Percentiles rank a stretch among this genome's conserved stretches.
These are phyloP conservation scores for Boletus vermiculosoides DNA, from an alignment of 768 basidiomycete species.

Conservation along the genomic window DNA sequence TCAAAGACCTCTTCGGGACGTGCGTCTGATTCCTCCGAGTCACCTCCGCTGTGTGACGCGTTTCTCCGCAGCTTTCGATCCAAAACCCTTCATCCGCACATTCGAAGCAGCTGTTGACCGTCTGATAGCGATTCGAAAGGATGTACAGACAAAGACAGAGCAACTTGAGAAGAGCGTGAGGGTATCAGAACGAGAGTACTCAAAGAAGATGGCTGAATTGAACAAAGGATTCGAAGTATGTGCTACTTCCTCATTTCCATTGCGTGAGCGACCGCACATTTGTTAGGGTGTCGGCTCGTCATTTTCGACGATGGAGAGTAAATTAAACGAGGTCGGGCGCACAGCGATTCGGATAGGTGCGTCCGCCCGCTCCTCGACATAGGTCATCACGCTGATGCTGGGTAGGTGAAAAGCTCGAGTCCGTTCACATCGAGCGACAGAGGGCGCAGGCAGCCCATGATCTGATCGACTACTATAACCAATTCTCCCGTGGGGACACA, in stretches of 20 bases:
- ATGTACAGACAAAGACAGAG: constrained; percentile 88
- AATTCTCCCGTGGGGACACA: constrained; percentile 82
- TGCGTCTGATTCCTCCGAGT: constrained; percentile 40
- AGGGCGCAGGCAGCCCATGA: constrained; percentile 93
- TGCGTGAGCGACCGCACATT: background rate
- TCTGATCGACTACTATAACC: constrained; percentile 90
- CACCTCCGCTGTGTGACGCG: constrained; percentile 4
- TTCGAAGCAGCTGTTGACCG: constrained; percentile 91
- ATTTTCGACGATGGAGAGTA: constrained; percentile 85
- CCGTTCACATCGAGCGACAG: constrained; percentile 87
- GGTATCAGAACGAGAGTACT: constrained; percentile 89
- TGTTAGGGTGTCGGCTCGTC: constrained; percentile 80
- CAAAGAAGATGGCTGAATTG: constrained; percentile 89
- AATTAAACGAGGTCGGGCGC: constrained; percentile 90
- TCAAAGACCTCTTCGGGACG: constrained; percentile 85
- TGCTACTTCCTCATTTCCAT: constrained; percentile 5
- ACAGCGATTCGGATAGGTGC: constrained; percentile 92
- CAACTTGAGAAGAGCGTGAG: constrained; percentile 91
- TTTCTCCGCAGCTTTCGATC: constrained; percentile 73
- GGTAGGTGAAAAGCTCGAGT: constrained; percentile 92
- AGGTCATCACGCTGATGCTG: constrained; percentile 6
- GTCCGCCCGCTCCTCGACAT: background rate
- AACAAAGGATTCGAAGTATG: constrained; percentile 91
- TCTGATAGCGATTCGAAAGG: constrained; percentile 81
- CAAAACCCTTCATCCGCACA: constrained; percentile 87